Evolutionary conservation across 2,329 filamentous ascomycete species (phyloP).

Genomic region (Escovopsis sp.): DNA sequence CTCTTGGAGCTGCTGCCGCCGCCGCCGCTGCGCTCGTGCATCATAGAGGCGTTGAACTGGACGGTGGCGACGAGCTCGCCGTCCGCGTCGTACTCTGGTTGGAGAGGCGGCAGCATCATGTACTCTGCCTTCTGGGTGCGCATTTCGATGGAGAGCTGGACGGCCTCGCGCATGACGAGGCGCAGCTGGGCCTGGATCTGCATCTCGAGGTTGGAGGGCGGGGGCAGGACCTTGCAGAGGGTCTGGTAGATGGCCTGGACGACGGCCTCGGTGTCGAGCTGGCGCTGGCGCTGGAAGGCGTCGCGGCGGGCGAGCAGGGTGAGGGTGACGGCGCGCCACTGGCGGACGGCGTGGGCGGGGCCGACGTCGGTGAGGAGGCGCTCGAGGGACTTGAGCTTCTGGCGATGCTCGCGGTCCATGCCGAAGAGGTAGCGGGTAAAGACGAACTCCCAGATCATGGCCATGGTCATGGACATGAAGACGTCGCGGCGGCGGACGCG

Average conservation of each 20-base stretch:
- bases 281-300: constrained; percentile 67
- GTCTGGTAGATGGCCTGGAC: constrained; percentile 72
- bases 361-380: constrained; percentile 83
- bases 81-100: constrained; percentile 87
- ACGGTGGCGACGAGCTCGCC: constrained; percentile 82
- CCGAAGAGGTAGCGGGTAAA: constrained; percentile 97
- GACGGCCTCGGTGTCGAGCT: constrained; percentile 89
- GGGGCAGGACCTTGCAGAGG: constrained; percentile 70
- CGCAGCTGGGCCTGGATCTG: constrained; percentile 75
- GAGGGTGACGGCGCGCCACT: constrained; percentile 92
- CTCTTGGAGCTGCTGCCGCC: too few species aligned
- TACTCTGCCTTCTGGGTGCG: constrained; percentile 92
- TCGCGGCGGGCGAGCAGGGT: constrained; percentile 71
- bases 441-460: constrained; percentile 97
- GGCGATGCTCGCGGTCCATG: constrained; percentile 93
- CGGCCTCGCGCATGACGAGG: constrained; percentile 76
- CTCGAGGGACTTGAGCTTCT: constrained; percentile 92
- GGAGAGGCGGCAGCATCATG: constrained; percentile 91
- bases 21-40: constrained; percentile 79
- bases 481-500: constrained; percentile 80
- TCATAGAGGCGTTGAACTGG: constrained; percentile 79
- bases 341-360: constrained; percentile 74
- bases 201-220: constrained; percentile 62
- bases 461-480: constrained; percentile 98
- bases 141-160: constrained; percentile 90